These are phyloP conservation scores for Backusella westeae DNA, from an alignment of 192 early-diverging fungal species.

Conservation along the genomic window DNA sequence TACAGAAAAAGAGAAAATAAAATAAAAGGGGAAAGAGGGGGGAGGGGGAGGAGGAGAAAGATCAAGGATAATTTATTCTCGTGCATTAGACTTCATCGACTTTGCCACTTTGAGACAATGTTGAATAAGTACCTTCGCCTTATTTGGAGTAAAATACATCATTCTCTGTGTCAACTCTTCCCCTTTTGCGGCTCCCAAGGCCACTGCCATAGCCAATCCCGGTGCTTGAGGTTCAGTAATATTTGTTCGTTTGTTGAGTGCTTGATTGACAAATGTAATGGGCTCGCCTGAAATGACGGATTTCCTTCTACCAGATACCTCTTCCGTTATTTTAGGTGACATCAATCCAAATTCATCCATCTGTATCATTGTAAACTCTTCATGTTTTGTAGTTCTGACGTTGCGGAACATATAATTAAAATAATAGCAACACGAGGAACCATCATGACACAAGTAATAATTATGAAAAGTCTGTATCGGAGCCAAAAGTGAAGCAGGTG, in stretches of 20 bases:
- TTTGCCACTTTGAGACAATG: slow-evolving; percentile 14
- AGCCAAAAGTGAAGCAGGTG: slow-evolving; percentile 19
- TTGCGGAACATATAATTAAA: slow-evolving; percentile 20
- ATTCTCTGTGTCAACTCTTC: slow-evolving; percentile 2
- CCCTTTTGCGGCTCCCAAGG: slow-evolving; percentile 2
- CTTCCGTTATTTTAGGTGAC: background rate
- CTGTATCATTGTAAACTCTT: background rate
- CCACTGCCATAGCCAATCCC: slow-evolving; percentile 8
- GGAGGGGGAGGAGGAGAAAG: background rate
- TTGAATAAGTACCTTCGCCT: slow-evolving; percentile 11
- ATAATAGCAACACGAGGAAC: slow-evolving; percentile 17
- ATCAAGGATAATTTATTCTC: background rate
- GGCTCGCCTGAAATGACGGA: background rate
- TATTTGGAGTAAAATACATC: slow-evolving; percentile 12
- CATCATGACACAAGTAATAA: background rate
- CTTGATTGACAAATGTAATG: slow-evolving; percentile 7
- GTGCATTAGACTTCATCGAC: background rate
- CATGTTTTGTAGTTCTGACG: slow-evolving; percentile 4
- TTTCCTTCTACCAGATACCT: background rate
- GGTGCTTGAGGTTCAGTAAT: slow-evolving; percentile 7
- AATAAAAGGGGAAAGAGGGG: background rate
- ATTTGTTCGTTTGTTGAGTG: background rate
- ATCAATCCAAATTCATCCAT: slow-evolving; percentile 13
- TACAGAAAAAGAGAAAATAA: background rate
- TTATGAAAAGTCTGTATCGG: slow-evolving; percentile 24